Evolutionary conservation across 225 moss, liverwort and hornwort species (phyloP), one percentile per base, ranked within the genome.

Genomic region (Marchantia polymorpha): DNA sequence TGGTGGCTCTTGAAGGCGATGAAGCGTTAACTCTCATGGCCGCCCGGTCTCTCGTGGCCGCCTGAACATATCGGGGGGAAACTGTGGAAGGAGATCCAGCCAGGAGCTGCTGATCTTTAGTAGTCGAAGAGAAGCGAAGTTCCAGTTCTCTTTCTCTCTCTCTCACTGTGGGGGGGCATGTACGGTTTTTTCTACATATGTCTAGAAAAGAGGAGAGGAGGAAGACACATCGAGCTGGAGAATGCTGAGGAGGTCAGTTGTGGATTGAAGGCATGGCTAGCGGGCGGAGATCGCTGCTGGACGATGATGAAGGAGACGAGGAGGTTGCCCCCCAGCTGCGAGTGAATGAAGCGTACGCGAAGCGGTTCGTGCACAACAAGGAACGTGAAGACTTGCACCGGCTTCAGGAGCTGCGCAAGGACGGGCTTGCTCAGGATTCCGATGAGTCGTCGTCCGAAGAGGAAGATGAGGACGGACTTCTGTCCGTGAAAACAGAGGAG

Each of bases 351-450:
- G 78, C 75, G 56, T 99, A 83, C 58, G 95, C 91, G 22, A 84
- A 85, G 79, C 84, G 95, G 26, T 95, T 95, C 47, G 83, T 77
- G 66, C 88, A 93, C 76, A 99, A 99, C 61, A 99, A 99, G 92
- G 79, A 90, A 73, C 90, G 99, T n/a, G n/a, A n/a, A n/a, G n/a
- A n/a, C n/a, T n/a, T n/a, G n/a, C n/a, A n/a, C n/a, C n/a, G n/a
- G n/a, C n/a, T n/a, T n/a, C n/a, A n/a, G n/a, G n/a, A n/a, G n/a
- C n/a, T n/a, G n/a, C n/a, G n/a, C n/a, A n/a, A n/a, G n/a, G n/a
- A n/a, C n/a, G n/a, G n/a, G n/a, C n/a, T n/a, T n/a, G n/a, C n/a
- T n/a, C n/a, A n/a, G n/a, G n/a, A n/a, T n/a, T n/a, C n/a, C n/a
- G n/a, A n/a, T n/a, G n/a, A n/a, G n/a, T n/a, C n/a, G n/a, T n/a